Conservation (phyloP, 345 rosid species). For the Dipteronia sinensis region DNA sequence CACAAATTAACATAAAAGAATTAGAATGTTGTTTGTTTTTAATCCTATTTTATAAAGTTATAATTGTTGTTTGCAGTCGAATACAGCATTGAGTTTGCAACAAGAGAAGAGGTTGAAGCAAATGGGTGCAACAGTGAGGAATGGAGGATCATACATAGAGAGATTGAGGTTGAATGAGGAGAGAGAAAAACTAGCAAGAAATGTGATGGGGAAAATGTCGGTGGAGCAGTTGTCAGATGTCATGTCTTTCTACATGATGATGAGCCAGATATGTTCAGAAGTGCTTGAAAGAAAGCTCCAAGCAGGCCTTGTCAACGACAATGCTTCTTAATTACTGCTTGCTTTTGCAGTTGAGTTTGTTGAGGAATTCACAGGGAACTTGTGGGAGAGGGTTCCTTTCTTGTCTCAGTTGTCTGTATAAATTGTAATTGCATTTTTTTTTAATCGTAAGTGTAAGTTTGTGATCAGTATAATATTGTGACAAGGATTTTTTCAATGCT, state of each 20-base stretch:
- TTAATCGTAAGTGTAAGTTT: too few species aligned
- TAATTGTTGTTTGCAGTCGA: conserved; percentile 47
- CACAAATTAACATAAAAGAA: too few species aligned
- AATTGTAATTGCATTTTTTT: too few species aligned
- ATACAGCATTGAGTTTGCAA: conserved; percentile 63
- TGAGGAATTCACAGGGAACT: too few species aligned
- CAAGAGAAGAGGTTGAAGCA: conserved; percentile 87
- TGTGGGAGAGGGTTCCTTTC: too few species aligned
- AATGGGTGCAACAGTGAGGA: conserved; percentile 95
- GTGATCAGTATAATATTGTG: too few species aligned
- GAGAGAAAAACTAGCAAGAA: conserved; percentile 64
- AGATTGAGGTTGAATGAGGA: conserved; percentile 62
- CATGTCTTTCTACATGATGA: conserved; percentile 73
- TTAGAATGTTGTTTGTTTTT: too few species aligned
- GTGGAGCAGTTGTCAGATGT: conserved; percentile 72
- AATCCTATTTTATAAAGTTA: too few species aligned
- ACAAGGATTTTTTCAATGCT: too few species aligned
- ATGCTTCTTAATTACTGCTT: background rate
- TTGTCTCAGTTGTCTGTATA: too few species aligned
- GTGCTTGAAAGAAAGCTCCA: conserved; percentile 61
- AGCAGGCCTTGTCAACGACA: conserved; percentile 39
- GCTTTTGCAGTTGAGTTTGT: background rate
- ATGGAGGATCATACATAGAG: conserved; percentile 62
- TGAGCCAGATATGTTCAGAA: conserved; percentile 80
- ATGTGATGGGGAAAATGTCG: conserved; percentile 69